Evolutionary conservation across 495 filamentous ascomycete genomes (phyloP), one percentile per base, ranked within the genome.

Genomic region (Podospora fimiseda): DNA sequence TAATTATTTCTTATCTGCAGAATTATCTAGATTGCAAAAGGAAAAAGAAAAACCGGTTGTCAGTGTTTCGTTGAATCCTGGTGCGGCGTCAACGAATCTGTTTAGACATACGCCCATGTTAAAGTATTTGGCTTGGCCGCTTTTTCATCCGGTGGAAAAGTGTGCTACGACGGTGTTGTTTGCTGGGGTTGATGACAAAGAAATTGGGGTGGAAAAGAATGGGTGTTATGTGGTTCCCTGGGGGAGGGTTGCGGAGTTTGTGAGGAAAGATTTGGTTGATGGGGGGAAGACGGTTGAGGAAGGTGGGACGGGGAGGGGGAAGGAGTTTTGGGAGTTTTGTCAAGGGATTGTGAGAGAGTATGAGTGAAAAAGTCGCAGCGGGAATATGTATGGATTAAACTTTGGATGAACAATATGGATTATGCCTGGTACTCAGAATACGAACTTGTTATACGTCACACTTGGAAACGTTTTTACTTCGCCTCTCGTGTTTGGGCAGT

Each of bases 101-200:
- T 65, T 66, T 33, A 51, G 60, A 3, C 57, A 68, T 15, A 59
- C 53, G 14, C 49, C 50, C 0, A 56, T 38, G 21, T 23, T 56
- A 11, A 51, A 53, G 1, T 59, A 59, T 24, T 42, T 62, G 9
- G 61, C 57, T 9, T 59, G 53, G 48, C 55, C 61, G n/a, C 16
- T 75, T 18, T 55, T 72, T 2, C 47, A 71, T 43, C 33, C 52
- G 11, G 50, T 66, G 13, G 56, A 54, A n/a, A 16, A 60, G 33
- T 68, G 69, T 1, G 74, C 70, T 1, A 68, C 75, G 47, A 78
- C 72, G 0, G 55, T 67, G 51, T 57, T 77, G 7, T 79, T 66
- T 51, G 70, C 74, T 2, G 73, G 72, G 1, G 39, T 77, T 7
- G 66, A 66, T 1, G 27, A 58, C 7, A 37, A 37, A 11, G 69